A percentile compares a stretch with the other conserved stretches of the same genome.
Conservation (phyloP, 306 rosid species). For the Begonia fuchsioides region DNA sequence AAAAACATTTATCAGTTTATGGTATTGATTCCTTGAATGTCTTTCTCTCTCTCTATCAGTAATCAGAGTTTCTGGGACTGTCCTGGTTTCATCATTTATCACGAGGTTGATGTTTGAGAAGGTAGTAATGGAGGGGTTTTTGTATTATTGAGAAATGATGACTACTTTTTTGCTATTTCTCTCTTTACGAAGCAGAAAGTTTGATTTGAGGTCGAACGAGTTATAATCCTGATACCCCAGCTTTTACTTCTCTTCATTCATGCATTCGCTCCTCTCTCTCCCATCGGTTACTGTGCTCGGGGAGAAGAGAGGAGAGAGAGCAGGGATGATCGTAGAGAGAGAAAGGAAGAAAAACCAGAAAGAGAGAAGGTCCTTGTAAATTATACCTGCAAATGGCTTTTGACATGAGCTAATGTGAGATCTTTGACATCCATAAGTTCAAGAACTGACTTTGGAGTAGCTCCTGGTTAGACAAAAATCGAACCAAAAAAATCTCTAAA, state of each 20-base stretch:
- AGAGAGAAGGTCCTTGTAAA: background rate
- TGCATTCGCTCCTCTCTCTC: conserved; percentile 7
- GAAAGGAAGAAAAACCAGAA: too few relatives aligned
- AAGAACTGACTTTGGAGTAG: conserved; percentile 89
- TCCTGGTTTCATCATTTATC: conserved; percentile 39
- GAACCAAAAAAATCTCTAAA: background rate
- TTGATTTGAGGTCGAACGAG: background rate
- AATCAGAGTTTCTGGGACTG: conserved; percentile 5
- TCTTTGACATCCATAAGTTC: conserved; percentile 98
- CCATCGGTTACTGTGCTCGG: background rate
- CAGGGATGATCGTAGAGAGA: background rate
- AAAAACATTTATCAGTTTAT: conserved; percentile 1
- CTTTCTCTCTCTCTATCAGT: conserved; percentile 6
- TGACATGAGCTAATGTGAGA: conserved; percentile 92
- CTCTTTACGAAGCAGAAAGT: conserved; percentile 4
- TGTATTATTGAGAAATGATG: conserved; percentile 63
- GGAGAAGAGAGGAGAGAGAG: too few relatives aligned
- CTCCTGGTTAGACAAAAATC: conserved; percentile 41
- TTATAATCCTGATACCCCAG: conserved; percentile 2
- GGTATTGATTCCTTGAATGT: background rate
- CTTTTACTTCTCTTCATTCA: conserved; percentile 4
- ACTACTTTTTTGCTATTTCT: conserved; percentile 13
- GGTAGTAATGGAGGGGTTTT: conserved; percentile 14
- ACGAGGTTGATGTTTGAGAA: conserved; percentile 57
- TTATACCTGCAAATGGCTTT: conserved; percentile 88